Conservation (phyloP, 2,329 filamentous ascomycete species). For the Aphanoascus verrucosus region DNA sequence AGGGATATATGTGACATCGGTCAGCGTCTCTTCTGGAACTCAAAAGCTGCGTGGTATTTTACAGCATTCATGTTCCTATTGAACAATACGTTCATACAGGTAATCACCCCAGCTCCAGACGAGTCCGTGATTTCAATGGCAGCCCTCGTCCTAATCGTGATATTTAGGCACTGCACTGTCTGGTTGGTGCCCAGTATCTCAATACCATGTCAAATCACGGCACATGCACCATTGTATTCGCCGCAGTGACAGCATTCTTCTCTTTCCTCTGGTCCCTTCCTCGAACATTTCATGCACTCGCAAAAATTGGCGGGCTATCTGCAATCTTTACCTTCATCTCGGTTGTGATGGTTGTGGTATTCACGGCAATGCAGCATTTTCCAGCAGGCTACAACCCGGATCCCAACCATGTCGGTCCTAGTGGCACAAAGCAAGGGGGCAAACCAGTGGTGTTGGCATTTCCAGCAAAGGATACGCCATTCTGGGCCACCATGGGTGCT, state of each 20-base stretch:
- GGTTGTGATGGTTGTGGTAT: slow-evolving; percentile 71
- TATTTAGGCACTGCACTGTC: slow-evolving; percentile 60
- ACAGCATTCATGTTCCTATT: slow-evolving; percentile 80
- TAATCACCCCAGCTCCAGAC: slow-evolving; percentile 25
- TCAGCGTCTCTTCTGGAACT: slow-evolving; percentile 86
- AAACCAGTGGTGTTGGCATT: slow-evolving; percentile 58
- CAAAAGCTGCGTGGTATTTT: slow-evolving; percentile 57
- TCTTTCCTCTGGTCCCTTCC: slow-evolving; percentile 73
- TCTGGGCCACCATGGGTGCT: slow-evolving; percentile 71
- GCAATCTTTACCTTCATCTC: slow-evolving; percentile 85
- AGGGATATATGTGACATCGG: slow-evolving; percentile 90
- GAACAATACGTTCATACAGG: slow-evolving; percentile 88
- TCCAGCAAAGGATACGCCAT: slow-evolving; percentile 60
- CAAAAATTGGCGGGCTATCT: slow-evolving; percentile 66
- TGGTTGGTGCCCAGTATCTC: slow-evolving; percentile 75
- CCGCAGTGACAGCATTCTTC: slow-evolving; percentile 60
- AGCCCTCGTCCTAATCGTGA: neutral
- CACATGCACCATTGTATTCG: slow-evolving; percentile 70
- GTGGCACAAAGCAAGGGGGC: slow-evolving; percentile 36
- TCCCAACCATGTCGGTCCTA: slow-evolving; percentile 27
- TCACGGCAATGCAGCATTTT: slow-evolving; percentile 63
- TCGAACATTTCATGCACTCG: slow-evolving; percentile 70
- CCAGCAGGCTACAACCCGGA: slow-evolving; percentile 55
- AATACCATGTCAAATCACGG: slow-evolving; percentile 72
- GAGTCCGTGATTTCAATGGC: too few relatives aligned